A percentile compares a stretch with the other conserved stretches of the same genome.
Evolutionary conservation across 2,329 filamentous ascomycete genomes (phyloP).

Genomic region (Annulohypoxylon truncatum): DNA sequence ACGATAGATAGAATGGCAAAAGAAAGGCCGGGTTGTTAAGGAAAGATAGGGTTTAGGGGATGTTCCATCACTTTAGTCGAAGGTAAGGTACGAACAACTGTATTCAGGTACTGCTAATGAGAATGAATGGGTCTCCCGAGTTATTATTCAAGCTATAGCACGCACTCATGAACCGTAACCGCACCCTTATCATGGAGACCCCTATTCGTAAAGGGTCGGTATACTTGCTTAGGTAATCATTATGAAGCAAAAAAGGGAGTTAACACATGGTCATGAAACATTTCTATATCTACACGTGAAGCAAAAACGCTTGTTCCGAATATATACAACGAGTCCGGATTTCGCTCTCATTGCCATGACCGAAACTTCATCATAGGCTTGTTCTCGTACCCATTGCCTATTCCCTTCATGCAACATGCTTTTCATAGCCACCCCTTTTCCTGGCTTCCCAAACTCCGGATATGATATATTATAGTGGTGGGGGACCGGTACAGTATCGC

Average conservation of each 20-base stretch:
- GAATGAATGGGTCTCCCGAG: not conserved
- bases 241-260: not conserved
- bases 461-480: not conserved
- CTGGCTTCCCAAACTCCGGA: slow-evolving; percentile 14
- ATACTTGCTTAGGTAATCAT: not conserved
- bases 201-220: not conserved
- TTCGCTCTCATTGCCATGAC: slow-evolving; percentile 6
- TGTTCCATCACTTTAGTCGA: too few relatives aligned
- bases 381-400: slow-evolving; percentile 11
- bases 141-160: not conserved
- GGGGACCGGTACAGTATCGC: not conserved
- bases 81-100: too few relatives aligned
- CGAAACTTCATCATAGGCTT: slow-evolving; percentile 11
- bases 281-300: slow-evolving; percentile 8
- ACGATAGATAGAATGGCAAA: too few relatives aligned
- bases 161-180: not conserved
- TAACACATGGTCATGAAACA: not conserved
- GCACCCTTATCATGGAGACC: not conserved
- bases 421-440: slow-evolving; percentile 11
- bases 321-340: slow-evolving; percentile 16
- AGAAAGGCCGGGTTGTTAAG: too few relatives aligned
- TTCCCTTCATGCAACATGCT: slow-evolving; percentile 11
- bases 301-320: not conserved
- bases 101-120: not conserved
- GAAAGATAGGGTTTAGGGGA: too few relatives aligned